A percentile compares a stretch with the other conserved stretches of the same genome.
These are phyloP conservation scores for Mortierella sp. DNA, from an alignment of 371 early-diverging fungal species.

Conservation along the genomic window DNA sequence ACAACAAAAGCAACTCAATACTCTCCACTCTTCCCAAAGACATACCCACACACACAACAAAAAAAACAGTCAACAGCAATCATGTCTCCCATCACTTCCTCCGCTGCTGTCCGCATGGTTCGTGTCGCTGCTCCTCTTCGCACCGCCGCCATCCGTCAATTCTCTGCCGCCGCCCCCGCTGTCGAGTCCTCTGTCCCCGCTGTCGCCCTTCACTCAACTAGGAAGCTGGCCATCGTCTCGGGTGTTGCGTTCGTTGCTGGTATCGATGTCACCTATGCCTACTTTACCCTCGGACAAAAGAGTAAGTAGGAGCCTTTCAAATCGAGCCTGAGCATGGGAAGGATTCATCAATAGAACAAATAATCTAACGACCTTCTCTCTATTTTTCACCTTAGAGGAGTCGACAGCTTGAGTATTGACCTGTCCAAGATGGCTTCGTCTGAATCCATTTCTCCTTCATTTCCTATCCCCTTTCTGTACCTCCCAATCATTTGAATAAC, in stretches of 20 bases:
- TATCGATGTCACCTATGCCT: conserved; percentile 34
- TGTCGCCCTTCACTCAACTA: conserved; percentile 20
- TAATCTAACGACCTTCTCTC: not conserved
- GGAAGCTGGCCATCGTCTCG: conserved; percentile 18
- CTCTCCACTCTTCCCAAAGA: conserved; percentile 3
- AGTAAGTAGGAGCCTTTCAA: not conserved
- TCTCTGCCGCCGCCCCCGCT: conserved; percentile 16
- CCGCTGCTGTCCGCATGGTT: conserved; percentile 16
- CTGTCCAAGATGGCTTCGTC: not conserved
- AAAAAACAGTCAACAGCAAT: conserved; percentile 6
- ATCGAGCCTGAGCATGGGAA: too few relatives aligned
- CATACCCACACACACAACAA: not conserved
- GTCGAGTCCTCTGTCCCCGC: not conserved
- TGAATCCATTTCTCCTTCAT: too few relatives aligned
- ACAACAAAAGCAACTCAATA: not conserved
- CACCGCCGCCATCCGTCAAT: conserved; percentile 28
- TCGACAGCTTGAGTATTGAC: not conserved
- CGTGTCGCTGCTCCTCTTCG: conserved; percentile 23
- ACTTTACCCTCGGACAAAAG: conserved; percentile 27
- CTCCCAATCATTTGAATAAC: not conserved
- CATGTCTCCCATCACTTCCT: conserved; percentile 29
- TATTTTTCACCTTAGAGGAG: not conserved
- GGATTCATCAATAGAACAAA: too few relatives aligned
- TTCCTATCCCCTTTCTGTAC: not conserved
- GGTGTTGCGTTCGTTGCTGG: conserved; percentile 23